Percentiles rank a stretch among this genome's conserved stretches.
phyloP scores from a whole-genome alignment of 164 flowering plant genomes.

The Chloranthus sessilifolius region DNA sequence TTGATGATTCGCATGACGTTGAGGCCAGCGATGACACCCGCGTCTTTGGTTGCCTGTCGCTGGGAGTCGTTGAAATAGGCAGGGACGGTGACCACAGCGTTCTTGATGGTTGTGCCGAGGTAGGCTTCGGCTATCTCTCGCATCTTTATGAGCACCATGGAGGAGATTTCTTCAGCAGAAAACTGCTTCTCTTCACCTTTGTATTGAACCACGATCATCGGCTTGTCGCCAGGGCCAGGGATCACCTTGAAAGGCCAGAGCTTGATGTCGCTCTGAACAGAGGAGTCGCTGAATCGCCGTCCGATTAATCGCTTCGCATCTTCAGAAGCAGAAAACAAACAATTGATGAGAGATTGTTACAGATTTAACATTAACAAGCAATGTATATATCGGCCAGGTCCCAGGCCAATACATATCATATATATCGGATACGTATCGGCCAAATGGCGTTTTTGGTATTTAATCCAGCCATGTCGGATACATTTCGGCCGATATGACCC shows the following conservation, averaged over 20 bases:
- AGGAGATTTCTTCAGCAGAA: conserved; percentile 62
- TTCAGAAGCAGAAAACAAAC: conserved; percentile 5
- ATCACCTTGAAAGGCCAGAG: conserved; percentile 35
- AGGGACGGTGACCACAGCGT: conserved; percentile 69
- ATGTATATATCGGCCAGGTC: no score
- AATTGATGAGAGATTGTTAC: neutral
- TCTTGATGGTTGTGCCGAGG: conserved; percentile 47
- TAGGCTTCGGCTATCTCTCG: conserved; percentile 65
- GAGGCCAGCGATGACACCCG: conserved; percentile 67
- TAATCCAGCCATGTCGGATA: no score
- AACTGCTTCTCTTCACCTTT: conserved; percentile 58
- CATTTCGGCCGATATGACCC: no score
- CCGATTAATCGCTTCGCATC: conserved; percentile 53
- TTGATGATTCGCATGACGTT: conserved; percentile 66
- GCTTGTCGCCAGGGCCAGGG: conserved; percentile 32
- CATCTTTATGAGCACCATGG: conserved; percentile 61
- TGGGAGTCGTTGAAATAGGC: conserved; percentile 71
- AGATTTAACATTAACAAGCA: neutral
- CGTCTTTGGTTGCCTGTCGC: conserved; percentile 74
- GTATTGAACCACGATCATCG: conserved; percentile 28
- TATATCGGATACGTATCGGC: no score
- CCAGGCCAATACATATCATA: no score
- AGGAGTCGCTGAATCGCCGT: conserved; percentile 29
- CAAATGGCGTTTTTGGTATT: no score
- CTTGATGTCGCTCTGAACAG: conserved; percentile 39